Conservation (phyloP, 306 rosid species). For the Cucumis sativus region DNA sequence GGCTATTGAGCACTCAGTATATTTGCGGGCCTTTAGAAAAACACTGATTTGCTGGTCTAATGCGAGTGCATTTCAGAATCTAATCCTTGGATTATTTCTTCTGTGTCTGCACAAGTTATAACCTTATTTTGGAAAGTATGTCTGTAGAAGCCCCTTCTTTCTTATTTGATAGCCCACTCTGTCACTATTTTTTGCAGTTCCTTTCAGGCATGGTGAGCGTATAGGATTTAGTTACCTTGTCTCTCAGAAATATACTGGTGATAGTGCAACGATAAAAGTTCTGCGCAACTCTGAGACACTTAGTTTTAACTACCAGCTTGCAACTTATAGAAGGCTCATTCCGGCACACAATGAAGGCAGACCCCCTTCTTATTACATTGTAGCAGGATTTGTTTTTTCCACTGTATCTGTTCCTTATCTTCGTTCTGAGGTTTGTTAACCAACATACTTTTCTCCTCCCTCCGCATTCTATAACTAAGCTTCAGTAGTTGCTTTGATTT, state of each 20-base stretch:
- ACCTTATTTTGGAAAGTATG: not conserved
- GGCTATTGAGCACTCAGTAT: not conserved
- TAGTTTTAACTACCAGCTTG: constrained; percentile 46
- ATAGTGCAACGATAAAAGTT: constrained; percentile 49
- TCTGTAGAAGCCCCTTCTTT: not conserved
- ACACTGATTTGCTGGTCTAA: not conserved
- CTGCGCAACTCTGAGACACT: constrained; percentile 46
- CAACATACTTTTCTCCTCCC: not conserved
- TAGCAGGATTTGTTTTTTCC: constrained; percentile 87
- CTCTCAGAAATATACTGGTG: constrained; percentile 39
- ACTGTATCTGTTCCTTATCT: constrained; percentile 92
- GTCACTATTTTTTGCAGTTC: constrained; percentile 23
- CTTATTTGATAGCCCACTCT: not conserved
- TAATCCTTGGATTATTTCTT: not conserved
- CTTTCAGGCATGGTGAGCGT: constrained; percentile 94
- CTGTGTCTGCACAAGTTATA: not conserved
- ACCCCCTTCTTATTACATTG: constrained; percentile 88
- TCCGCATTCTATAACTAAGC: not conserved
- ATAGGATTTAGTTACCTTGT: constrained; percentile 77
- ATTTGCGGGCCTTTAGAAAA: not conserved
- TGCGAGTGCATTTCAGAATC: not conserved
- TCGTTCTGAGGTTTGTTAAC: constrained; percentile 75
- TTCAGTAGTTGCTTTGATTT: not conserved
- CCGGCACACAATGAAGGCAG: constrained; percentile 87
- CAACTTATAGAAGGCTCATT: constrained; percentile 61